phyloP scores from a whole-genome alignment of 306 rosid genomes.

The Rubus idaeus region DNA sequence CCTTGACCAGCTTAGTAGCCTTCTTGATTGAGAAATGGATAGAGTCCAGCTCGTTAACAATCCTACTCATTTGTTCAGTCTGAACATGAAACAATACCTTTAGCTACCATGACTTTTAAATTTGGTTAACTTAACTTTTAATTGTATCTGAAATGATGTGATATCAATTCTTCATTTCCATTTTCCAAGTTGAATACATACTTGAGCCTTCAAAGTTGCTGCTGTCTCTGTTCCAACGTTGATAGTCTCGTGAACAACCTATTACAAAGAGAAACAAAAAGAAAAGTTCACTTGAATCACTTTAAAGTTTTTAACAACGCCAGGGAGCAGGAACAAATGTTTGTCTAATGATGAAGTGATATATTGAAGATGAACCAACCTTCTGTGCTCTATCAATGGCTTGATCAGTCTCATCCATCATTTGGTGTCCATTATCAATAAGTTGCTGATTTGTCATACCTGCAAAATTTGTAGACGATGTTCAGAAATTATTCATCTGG shows the following conservation, averaged over 20 bases:
- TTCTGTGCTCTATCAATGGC: slow-evolving; percentile 90
- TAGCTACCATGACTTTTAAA: slow-evolving; percentile 20
- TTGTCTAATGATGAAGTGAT: slow-evolving; percentile 6
- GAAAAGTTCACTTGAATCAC: background rate
- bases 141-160: slow-evolving; percentile 3
- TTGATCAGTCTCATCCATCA: slow-evolving; percentile 98
- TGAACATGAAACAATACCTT: slow-evolving; percentile 35
- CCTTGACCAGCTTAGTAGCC: slow-evolving; percentile 91
- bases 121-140: background rate
- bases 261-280: slow-evolving; percentile 9
- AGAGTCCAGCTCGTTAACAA: slow-evolving; percentile 91
- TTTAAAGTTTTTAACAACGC: background rate
- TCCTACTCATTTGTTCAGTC: slow-evolving; percentile 98
- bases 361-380: slow-evolving; percentile 48
- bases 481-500: slow-evolving; percentile 30
- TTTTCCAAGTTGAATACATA: slow-evolving; percentile 29
- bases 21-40: slow-evolving; percentile 92
- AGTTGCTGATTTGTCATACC: slow-evolving; percentile 93
- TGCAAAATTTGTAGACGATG: slow-evolving; percentile 36
- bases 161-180: slow-evolving; percentile 2
- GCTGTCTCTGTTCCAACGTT: slow-evolving; percentile 88
- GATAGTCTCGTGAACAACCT: slow-evolving; percentile 88
- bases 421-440: slow-evolving; percentile 61
- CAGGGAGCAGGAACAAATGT: background rate
- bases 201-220: slow-evolving; percentile 90